Evolutionary conservation across 2,329 filamentous ascomycete species (phyloP).

Genomic region (Incumbomyces delicatus): DNA sequence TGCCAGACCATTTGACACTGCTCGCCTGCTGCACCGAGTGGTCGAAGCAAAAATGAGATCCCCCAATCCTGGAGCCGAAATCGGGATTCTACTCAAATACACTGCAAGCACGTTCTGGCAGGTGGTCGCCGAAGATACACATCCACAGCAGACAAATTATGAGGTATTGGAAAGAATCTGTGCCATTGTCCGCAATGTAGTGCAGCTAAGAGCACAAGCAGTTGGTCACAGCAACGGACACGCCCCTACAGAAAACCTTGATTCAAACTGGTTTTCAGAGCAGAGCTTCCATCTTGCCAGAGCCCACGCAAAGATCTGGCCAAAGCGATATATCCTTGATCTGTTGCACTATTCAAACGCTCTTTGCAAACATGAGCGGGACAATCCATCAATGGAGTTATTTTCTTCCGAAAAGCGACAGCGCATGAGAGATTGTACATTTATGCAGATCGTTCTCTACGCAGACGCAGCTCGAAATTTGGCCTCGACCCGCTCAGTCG

Average conservation of each 20-base stretch:
- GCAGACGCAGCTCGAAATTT: constrained; percentile 11
- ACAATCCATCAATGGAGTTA: neutral
- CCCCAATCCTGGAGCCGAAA: constrained; percentile 42
- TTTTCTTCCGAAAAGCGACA: neutral
- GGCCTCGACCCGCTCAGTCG: constrained; percentile 8
- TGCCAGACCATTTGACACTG: constrained; percentile 52
- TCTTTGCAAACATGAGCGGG: neutral
- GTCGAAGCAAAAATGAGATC: constrained; percentile 46
- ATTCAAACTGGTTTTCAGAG: constrained; percentile 16
- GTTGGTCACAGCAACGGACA: neutral
- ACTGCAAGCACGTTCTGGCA: constrained; percentile 37
- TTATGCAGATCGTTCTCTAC: constrained; percentile 15
- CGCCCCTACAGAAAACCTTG: neutral
- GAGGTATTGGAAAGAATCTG: constrained; percentile 15
- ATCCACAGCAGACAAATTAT: constrained; percentile 11
- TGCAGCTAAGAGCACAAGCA: neutral
- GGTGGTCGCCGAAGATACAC: constrained; percentile 29
- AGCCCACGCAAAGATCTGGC: constrained; percentile 12
- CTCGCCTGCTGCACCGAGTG: constrained; percentile 50
- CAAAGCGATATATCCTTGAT: constrained; percentile 14
- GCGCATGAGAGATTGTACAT: neutral
- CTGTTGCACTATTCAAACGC: constrained; percentile 14
- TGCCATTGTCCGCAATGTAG: constrained; percentile 12
- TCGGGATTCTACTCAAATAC: constrained; percentile 52
- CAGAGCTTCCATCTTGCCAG: constrained; percentile 12